Conservation (phyloP, 164 flowering plant genomes). For the Liquidambar formosana region DNA sequence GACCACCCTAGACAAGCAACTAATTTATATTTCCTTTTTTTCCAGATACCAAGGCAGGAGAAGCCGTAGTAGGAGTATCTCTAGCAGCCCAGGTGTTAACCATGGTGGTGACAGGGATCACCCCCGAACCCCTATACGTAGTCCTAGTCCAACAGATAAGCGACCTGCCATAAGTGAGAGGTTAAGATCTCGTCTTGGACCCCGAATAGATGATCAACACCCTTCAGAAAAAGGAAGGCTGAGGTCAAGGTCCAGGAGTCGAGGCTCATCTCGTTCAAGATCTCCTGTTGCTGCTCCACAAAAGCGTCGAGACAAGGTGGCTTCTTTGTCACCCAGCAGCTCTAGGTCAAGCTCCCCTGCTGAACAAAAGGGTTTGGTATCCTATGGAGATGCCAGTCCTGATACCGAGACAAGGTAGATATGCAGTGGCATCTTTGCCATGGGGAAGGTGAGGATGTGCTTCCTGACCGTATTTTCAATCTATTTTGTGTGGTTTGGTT, state of each 20-base stretch:
- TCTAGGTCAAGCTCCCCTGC: slow-evolving; percentile 54
- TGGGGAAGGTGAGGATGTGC: neutral
- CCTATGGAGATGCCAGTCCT: slow-evolving; percentile 55
- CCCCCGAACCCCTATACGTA: slow-evolving; percentile 37
- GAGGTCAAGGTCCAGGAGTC: slow-evolving; percentile 39
- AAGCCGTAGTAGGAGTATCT: slow-evolving; percentile 49
- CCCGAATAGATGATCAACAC: slow-evolving; percentile 26
- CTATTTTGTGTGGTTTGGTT: neutral
- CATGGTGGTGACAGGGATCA: slow-evolving; percentile 37
- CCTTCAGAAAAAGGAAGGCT: slow-evolving; percentile 27
- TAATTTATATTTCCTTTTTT: neutral
- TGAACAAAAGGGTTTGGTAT: slow-evolving; percentile 54
- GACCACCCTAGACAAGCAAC: neutral
- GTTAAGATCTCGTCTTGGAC: slow-evolving; percentile 58
- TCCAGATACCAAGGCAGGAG: slow-evolving; percentile 43
- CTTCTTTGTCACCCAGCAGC: slow-evolving; percentile 33
- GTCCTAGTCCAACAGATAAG: slow-evolving; percentile 41
- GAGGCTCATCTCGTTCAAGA: slow-evolving; percentile 36
- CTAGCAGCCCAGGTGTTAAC: slow-evolving; percentile 44
- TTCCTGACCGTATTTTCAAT: neutral
- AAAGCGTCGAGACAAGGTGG: slow-evolving; percentile 19
- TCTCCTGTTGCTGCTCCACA: slow-evolving; percentile 34
- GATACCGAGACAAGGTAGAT: slow-evolving; percentile 21
- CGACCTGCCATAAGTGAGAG: slow-evolving; percentile 46
- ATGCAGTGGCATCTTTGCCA: neutral